phyloP scores from a whole-genome alignment of 208 protist species.

The Novymonas esmeraldas region DNA sequence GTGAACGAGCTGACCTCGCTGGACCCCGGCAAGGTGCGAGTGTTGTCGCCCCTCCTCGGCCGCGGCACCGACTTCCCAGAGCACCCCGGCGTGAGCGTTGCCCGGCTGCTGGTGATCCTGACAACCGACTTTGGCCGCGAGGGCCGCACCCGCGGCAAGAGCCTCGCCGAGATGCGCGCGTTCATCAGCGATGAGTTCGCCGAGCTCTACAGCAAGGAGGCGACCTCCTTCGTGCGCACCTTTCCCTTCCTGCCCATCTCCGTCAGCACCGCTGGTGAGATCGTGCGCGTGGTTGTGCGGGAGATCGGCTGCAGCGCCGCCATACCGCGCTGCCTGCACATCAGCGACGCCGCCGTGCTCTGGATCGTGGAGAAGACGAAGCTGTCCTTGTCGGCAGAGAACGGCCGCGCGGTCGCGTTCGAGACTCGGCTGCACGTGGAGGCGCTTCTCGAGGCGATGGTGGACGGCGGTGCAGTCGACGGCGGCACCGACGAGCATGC shows the following conservation, averaged over 20 bases:
- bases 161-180: conserved; percentile 55
- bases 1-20: conserved; percentile 68
- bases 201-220: conserved; percentile 46
- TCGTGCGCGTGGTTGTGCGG: conserved; percentile 42
- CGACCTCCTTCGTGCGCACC: conserved; percentile 59
- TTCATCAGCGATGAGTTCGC: conserved; percentile 66
- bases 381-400: conserved; percentile 28
- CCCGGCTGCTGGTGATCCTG: conserved; percentile 53
- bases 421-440: conserved; percentile 34
- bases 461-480: not conserved
- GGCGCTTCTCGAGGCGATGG: conserved; percentile 21
- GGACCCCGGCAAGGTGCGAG: conserved; percentile 50
- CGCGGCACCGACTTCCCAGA: conserved; percentile 53
- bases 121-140: conserved; percentile 83
- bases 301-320: conserved; percentile 36
- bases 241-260: conserved; percentile 71
- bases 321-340: conserved; percentile 11
- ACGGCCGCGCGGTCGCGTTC: conserved; percentile 38
- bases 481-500: not conserved
- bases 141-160: conserved; percentile 69
- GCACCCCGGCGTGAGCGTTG: conserved; percentile 30
- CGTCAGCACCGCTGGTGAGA: conserved; percentile 46
- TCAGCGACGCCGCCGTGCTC: conserved; percentile 32
- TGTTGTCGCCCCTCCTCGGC: conserved; percentile 60
- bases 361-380: conserved; percentile 43